phyloP scores from a whole-genome alignment of 345 rosid species.

The Carallia pectinifolia region DNA sequence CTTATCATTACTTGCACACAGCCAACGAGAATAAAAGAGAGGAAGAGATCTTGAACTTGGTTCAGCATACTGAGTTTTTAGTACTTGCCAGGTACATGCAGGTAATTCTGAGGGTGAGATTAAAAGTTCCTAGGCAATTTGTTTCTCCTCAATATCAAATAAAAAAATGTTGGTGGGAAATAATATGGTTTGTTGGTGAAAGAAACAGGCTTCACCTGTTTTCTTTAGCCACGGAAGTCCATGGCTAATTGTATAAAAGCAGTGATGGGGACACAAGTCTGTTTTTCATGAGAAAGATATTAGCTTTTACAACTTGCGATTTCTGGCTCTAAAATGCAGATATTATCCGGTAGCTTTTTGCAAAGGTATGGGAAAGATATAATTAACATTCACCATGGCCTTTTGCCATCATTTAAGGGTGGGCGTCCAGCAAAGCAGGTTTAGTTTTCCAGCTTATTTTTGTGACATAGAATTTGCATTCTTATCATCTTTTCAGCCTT shows the following conservation, averaged over 20 bases:
- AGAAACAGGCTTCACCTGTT: slow-evolving; percentile 13
- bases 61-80: slow-evolving; percentile 77
- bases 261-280: neutral
- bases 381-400: slow-evolving; percentile 98
- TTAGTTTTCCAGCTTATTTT: slow-evolving; percentile 16
- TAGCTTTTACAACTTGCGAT: neutral
- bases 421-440: slow-evolving; percentile 85
- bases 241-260: neutral
- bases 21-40: slow-evolving; percentile 62
- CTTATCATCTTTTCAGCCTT: slow-evolving; percentile 1
- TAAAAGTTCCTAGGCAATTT: slow-evolving; percentile 5
- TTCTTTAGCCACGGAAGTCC: neutral
- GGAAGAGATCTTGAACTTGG: slow-evolving; percentile 73
- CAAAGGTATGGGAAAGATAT: slow-evolving; percentile 76
- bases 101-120: slow-evolving; percentile 48
- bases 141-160: neutral
- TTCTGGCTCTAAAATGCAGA: slow-evolving; percentile 36
- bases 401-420: slow-evolving; percentile 96
- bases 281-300: neutral
- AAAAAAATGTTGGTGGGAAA: neutral
- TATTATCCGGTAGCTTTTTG: slow-evolving; percentile 71
- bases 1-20: slow-evolving; percentile 69
- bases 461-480: slow-evolving; percentile 1
- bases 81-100: slow-evolving; percentile 99
- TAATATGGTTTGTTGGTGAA: neutral